Percentiles rank a stretch among this genome's conserved stretches.
Conservation (phyloP, 2,329 filamentous ascomycete species). For the Sporothrix globosa region DNA sequence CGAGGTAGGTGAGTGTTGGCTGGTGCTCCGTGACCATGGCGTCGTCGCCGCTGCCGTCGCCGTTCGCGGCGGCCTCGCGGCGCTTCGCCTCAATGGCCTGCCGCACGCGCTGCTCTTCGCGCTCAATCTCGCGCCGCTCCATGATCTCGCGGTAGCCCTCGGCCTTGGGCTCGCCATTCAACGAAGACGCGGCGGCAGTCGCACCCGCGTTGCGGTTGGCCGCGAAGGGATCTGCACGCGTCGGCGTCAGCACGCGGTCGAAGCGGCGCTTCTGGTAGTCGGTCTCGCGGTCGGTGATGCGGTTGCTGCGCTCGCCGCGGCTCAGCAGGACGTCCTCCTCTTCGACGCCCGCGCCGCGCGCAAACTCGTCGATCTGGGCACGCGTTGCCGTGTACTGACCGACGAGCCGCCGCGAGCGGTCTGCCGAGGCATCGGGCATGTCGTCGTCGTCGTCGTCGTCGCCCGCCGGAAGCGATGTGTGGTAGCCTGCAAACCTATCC, state of each 20-base stretch:
- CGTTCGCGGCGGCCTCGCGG: conserved; percentile 58
- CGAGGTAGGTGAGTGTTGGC: conserved; percentile 74
- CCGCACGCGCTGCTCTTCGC: conserved; percentile 86
- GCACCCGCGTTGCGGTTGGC: conserved; percentile 70
- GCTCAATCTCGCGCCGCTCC: conserved; percentile 85
- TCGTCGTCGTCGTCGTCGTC: conserved; percentile 74
- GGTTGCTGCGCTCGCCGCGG: conserved; percentile 80
- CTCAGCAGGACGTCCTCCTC: conserved; percentile 88
- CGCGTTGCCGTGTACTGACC: conserved; percentile 95
- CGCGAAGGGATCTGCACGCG: conserved; percentile 82
- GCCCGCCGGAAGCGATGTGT: conserved; percentile 82
- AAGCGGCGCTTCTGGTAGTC: conserved; percentile 97
- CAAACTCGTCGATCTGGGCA: conserved; percentile 92
- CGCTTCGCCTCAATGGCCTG: conserved; percentile 76
- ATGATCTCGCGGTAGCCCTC: conserved; percentile 88
- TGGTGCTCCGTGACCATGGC: conserved; percentile 68
- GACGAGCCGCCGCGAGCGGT: conserved; percentile 75
- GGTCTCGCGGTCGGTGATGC: conserved; percentile 90
- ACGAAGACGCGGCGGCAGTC: conserved; percentile 46
- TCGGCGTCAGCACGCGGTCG: conserved; percentile 83
- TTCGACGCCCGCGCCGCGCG: conserved; percentile 79
- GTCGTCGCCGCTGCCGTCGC: conserved; percentile 61
- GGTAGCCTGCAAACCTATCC: conserved; percentile 88
- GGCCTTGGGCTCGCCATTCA: conserved; percentile 55
- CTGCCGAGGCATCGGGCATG: conserved; percentile 54